Conservation (phyloP, 2,329 filamentous ascomycete genomes). For the Alternaria solani region DNA sequence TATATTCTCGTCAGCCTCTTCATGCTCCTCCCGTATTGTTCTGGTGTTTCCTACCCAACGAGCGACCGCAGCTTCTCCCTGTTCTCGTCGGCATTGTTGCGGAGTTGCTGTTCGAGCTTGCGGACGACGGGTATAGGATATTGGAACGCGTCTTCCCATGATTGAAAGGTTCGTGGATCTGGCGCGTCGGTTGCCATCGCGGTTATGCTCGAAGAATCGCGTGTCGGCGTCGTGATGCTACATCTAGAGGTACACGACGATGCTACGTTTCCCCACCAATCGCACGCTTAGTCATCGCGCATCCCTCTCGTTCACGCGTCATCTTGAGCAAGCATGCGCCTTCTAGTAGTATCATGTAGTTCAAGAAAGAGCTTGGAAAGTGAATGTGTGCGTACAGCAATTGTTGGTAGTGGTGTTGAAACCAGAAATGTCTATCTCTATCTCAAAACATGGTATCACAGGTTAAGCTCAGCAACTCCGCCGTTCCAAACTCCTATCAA, state of each 20-base stretch:
- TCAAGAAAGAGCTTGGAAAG: not conserved
- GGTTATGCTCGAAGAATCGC: conserved; percentile 6
- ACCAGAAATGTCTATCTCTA: conserved; percentile 26
- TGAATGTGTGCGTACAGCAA: not conserved
- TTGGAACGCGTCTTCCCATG: conserved; percentile 74
- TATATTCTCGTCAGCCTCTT: conserved; percentile 10
- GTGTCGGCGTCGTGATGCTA: conserved; percentile 3
- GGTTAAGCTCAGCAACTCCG: conserved; percentile 20
- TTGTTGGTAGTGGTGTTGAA: conserved; percentile 25
- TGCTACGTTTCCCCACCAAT: conserved; percentile 16
- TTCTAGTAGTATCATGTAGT: not conserved
- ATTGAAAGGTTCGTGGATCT: conserved; percentile 63
- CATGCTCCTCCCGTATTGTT: not conserved
- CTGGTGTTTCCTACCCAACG: conserved; percentile 62
- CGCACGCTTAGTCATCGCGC: conserved; percentile 24
- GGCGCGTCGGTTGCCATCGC: conserved; percentile 64
- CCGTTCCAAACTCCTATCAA: conserved; percentile 4
- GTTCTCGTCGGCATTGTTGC: conserved; percentile 68
- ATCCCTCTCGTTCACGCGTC: not conserved
- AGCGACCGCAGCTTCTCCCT: conserved; percentile 71
- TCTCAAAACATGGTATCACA: conserved; percentile 24
- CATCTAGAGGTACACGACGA: conserved; percentile 6
- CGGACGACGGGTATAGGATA: conserved; percentile 69
- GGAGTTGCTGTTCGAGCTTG: conserved; percentile 70
- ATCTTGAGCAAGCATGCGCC: not conserved